These are phyloP conservation scores for Cryphonectria parasitica DNA, from an alignment of 2,329 filamentous ascomycete genomes.

Conservation along the genomic window DNA sequence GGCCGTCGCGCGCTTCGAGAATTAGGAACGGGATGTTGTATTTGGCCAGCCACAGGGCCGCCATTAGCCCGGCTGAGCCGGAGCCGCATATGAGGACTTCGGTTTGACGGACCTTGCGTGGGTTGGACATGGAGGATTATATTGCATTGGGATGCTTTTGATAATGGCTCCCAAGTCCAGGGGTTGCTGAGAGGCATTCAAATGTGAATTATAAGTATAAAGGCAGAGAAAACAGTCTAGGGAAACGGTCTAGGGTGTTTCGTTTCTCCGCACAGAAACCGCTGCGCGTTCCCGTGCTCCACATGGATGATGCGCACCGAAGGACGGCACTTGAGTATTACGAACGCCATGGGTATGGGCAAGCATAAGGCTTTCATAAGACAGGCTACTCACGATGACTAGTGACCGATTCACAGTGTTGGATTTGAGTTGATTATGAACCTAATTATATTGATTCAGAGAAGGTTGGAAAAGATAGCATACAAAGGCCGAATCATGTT, in stretches of 20 bases:
- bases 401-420: background rate
- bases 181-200: background rate
- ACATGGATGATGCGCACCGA: background rate
- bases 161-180: too few species aligned
- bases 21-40: conserved; percentile 60
- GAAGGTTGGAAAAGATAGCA: background rate
- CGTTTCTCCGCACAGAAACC: background rate
- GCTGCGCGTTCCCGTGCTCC: background rate
- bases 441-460: background rate
- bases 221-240: background rate
- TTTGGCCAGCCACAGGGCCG: conserved; percentile 63
- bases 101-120: conserved; percentile 12
- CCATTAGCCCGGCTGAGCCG: conserved; percentile 65
- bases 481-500: background rate
- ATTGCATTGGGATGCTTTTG: background rate
- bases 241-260: background rate
- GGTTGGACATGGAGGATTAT: background rate
- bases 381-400: background rate
- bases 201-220: background rate
- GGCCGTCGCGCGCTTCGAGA: conserved; percentile 59
- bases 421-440: background rate
- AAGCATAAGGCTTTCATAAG: background rate
- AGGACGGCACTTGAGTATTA: too few species aligned
- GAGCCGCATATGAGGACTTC: conserved; percentile 65
- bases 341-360: too few species aligned